Percentiles rank a stretch among this genome's conserved stretches.
phyloP scores from a whole-genome alignment of 352 stramenopile genomes.

The Aphanomyces euteiches region DNA sequence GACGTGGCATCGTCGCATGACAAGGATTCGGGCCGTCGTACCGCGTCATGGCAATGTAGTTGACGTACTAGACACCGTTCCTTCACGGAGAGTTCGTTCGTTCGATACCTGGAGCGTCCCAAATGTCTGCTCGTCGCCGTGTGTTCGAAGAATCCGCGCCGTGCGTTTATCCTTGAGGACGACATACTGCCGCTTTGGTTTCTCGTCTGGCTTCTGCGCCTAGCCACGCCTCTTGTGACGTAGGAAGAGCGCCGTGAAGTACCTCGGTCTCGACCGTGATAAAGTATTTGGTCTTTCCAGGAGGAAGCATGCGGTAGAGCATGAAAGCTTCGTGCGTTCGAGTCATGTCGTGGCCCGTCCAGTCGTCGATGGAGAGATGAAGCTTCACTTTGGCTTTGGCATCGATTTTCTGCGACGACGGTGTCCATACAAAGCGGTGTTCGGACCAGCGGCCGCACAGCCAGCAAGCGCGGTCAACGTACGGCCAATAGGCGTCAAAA shows the following conservation, averaged over 20 bases:
- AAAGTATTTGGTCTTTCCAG: slow-evolving; percentile 74
- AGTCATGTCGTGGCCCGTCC: slow-evolving; percentile 63
- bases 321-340: slow-evolving; percentile 58
- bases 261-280: slow-evolving; percentile 44
- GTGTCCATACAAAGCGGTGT: slow-evolving; percentile 67
- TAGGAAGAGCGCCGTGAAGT: not conserved
- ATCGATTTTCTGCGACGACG: slow-evolving; percentile 36
- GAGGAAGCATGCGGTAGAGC: slow-evolving; percentile 55
- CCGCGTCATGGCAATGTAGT: slow-evolving; percentile 49
- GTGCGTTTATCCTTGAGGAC: slow-evolving; percentile 26
- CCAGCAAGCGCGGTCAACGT: slow-evolving; percentile 73
- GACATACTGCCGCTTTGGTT: slow-evolving; percentile 10
- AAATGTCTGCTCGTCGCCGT: slow-evolving; percentile 21
- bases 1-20: slow-evolving; percentile 63
- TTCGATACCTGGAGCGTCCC: slow-evolving; percentile 27
- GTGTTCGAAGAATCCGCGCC: slow-evolving; percentile 7
- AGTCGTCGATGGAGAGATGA: slow-evolving; percentile 69
- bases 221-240: not conserved
- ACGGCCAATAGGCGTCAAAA: slow-evolving; percentile 48
- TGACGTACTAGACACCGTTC: slow-evolving; percentile 41
- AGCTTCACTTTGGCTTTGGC: slow-evolving; percentile 49
- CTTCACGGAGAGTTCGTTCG: not conserved
- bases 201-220: not conserved
- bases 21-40: slow-evolving; percentile 63
- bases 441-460: slow-evolving; percentile 73